These are phyloP conservation scores for Penicillium hesseltinei DNA, from an alignment of 2,329 filamentous ascomycete genomes.

Conservation along the genomic window DNA sequence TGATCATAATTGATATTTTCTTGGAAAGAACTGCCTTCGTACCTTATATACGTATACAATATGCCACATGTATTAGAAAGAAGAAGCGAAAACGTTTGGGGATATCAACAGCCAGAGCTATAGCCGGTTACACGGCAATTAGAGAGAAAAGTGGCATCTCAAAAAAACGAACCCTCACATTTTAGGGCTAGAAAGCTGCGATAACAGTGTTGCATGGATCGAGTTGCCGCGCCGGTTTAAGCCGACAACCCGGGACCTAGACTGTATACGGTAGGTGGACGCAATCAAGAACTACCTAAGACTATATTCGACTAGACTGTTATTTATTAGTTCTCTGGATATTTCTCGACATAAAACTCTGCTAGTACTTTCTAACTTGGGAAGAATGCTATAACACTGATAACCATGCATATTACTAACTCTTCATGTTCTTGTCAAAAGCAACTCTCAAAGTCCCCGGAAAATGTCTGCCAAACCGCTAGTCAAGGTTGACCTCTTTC, in stretches of 20 bases:
- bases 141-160: not conserved
- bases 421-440: not conserved
- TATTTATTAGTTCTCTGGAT: not conserved
- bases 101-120: not conserved
- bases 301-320: not conserved
- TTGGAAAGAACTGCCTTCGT: not conserved
- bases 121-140: not conserved
- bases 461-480: constrained; percentile 1
- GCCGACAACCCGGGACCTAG: too few species aligned
- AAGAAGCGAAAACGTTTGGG: too few species aligned
- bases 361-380: not conserved
- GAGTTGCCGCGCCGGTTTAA: too few species aligned
- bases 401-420: not conserved
- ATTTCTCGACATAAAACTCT: not conserved
- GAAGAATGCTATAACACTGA: not conserved
- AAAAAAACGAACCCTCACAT: too few species aligned
- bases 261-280: constrained; percentile 6
- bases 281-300: not conserved
- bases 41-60: not conserved
- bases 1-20: too few species aligned
- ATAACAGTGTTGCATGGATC: too few species aligned
- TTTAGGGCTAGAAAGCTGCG: too few species aligned
- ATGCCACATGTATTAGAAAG: not conserved
- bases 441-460: not conserved
- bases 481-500: constrained; percentile 8